phyloP scores from a whole-genome alignment of 2,329 filamentous ascomycete species.

The Myriosclerotinia duriaeana region DNA sequence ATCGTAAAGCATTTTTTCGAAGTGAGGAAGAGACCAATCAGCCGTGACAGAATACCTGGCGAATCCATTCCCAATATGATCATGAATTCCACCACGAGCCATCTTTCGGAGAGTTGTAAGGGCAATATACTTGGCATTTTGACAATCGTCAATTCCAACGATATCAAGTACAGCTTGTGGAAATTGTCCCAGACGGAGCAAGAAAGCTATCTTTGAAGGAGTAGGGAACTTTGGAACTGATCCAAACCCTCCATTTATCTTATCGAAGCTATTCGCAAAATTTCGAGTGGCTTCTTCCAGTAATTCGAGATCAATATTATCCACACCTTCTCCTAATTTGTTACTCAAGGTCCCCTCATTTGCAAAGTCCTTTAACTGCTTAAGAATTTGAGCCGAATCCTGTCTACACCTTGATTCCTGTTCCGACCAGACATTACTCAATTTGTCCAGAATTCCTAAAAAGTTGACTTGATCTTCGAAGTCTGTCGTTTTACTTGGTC shows the following conservation, averaged over 20 bases:
- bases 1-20: conserved; percentile 95
- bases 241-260: conserved; percentile 76
- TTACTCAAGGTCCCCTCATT: conserved; percentile 73
- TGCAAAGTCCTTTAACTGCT: conserved; percentile 81
- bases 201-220: conserved; percentile 77
- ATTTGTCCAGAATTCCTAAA: conserved; percentile 76
- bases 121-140: conserved; percentile 73
- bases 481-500: conserved; percentile 43
- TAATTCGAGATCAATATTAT: conserved; percentile 82
- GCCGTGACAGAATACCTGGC: conserved; percentile 84
- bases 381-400: conserved; percentile 78
- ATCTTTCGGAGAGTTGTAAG: conserved; percentile 78
- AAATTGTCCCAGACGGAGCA: conserved; percentile 72
- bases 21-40: conserved; percentile 93
- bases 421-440: conserved; percentile 72
- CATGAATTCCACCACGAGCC: conserved; percentile 68
- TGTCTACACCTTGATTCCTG: conserved; percentile 80
- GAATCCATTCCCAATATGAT: conserved; percentile 76
- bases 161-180: conserved; percentile 75
- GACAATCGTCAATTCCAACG: conserved; percentile 79
- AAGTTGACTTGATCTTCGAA: conserved; percentile 69
- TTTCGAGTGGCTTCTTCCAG: conserved; percentile 85
- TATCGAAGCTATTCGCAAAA: conserved; percentile 78
- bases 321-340: conserved; percentile 49
- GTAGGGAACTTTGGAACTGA: conserved; percentile 85